Evolutionary conservation across 345 rosid genomes (phyloP), one percentile per base, ranked within the genome.

Genomic region (Nasturtium officinale): DNA sequence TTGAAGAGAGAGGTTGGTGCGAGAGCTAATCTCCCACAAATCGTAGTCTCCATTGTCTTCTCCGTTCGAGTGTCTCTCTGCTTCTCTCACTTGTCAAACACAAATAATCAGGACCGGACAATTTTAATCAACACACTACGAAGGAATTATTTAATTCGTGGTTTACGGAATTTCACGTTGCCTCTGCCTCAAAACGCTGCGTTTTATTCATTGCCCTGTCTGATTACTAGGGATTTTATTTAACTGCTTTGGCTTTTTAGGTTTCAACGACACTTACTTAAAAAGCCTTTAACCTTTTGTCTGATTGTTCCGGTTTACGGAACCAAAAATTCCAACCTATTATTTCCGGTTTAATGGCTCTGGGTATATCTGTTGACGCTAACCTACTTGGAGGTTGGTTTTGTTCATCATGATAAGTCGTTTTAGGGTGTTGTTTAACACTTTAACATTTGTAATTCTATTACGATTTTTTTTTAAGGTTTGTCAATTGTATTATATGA

Each of bases 1-100:
- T 79, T 80, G 72, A 90, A 75, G 83, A 87, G 80, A 32, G 84
- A 60, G 79, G 71, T 83, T 21, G 92, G 86, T 61, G 91, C 89
- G 84, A 87, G 91, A 77, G 88, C 60, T 66, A 87, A 67, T 82
- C 90, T 87, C 88, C 93, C 93, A 79, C 85, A 81, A 38, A 90
- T 84, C 66, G 86, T 84, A 72, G 80, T 87, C 77, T 85, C 96
- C 96, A 86, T 87, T 86, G 47, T 61, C 82, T 75, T 75, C 55
- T 30, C 52, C 40, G 30, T 50, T 50, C 57, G 69, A 60, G 35
- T 61, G 69, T 40, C n/a, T 45, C 50, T 45, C 50, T 76, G 53
- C 62, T 67, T 57, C 73, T 57, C 73, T 50, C 76, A 25, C 40
- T 29, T 58, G 42, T 57, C 65, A 12, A 45, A 50, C 65, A 50